A percentile compares a stretch with the other conserved stretches of the same genome.
phyloP scores from a whole-genome alignment of 768 basidiomycete genomes.

The Hebeloma cylindrosporum region DNA sequence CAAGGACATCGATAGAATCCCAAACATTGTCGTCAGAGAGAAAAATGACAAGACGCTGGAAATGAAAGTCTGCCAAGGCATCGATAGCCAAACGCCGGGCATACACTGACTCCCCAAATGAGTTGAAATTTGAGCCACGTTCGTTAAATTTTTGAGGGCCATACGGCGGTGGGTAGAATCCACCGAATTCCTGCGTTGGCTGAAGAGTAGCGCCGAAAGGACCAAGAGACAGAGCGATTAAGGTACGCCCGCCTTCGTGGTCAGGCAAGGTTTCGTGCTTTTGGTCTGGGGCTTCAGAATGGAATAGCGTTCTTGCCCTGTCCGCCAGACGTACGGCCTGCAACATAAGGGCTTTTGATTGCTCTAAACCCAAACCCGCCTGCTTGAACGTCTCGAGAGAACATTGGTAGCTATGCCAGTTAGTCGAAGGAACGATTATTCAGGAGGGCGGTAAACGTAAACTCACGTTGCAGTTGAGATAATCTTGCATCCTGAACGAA shows the following conservation, averaged over 20 bases:
- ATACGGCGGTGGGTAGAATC: slow-evolving; percentile 74
- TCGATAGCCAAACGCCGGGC: slow-evolving; percentile 43
- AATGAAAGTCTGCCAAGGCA: slow-evolving; percentile 62
- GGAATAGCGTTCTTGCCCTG: slow-evolving; percentile 36
- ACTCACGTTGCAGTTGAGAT: slow-evolving; percentile 70
- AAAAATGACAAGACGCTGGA: slow-evolving; percentile 57
- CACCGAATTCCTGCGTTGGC: slow-evolving; percentile 72
- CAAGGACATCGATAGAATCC: slow-evolving; percentile 58
- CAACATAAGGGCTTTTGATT: slow-evolving; percentile 51
- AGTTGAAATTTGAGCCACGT: slow-evolving; percentile 38
- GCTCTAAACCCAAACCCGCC: slow-evolving; percentile 45
- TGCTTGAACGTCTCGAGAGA: slow-evolving; percentile 51
- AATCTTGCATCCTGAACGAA: slow-evolving; percentile 63
- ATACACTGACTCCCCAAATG: slow-evolving; percentile 34
- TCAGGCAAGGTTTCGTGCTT: slow-evolving; percentile 18
- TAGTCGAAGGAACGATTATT: not conserved
- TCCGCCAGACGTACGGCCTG: slow-evolving; percentile 51
- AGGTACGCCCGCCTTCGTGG: slow-evolving; percentile 31
- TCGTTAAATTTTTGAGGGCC: slow-evolving; percentile 52
- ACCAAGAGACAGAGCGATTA: slow-evolving; percentile 70
- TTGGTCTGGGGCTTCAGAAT: slow-evolving; percentile 21
- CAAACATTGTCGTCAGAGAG: slow-evolving; percentile 49
- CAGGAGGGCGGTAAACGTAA: not conserved
- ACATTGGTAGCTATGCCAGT: slow-evolving; percentile 73
- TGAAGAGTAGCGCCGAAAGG: slow-evolving; percentile 68